Conservation (phyloP, 2,329 filamentous ascomycete genomes). For the Pseudocercospora eumusae region DNA sequence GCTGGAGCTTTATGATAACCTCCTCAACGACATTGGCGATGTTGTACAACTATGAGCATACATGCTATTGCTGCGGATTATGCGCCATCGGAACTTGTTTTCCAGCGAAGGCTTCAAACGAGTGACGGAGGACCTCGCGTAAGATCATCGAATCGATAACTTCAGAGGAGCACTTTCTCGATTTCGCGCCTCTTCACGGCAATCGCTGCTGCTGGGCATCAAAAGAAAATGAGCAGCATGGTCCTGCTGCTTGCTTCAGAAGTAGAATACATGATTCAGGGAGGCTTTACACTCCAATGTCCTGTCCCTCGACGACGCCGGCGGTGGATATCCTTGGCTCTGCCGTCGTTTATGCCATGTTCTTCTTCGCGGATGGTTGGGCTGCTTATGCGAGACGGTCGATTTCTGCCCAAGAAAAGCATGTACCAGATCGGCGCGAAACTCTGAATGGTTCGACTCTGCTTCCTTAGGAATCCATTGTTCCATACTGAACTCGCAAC, state of each 20-base stretch:
- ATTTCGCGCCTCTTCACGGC: no score
- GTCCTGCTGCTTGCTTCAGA: not conserved
- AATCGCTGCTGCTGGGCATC: not conserved
- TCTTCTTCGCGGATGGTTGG: constrained; percentile 22
- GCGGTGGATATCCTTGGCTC: constrained; percentile 22
- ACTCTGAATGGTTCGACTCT: constrained; percentile 25
- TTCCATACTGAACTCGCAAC: constrained; percentile 24
- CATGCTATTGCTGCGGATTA: not conserved
- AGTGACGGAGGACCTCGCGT: not conserved
- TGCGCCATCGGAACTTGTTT: not conserved
- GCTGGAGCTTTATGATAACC: not conserved
- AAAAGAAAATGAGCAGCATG: not conserved
- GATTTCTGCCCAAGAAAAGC: constrained; percentile 21
- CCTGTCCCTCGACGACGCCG: constrained; percentile 11
- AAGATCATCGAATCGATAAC: no score
- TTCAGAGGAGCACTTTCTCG: no score
- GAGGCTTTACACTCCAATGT: not conserved
- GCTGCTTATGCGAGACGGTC: constrained; percentile 23
- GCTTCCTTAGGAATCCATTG: constrained; percentile 31
- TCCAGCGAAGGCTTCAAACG: not conserved
- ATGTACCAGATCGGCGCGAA: constrained; percentile 26
- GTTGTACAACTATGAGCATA: not conserved
- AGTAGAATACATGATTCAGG: not conserved
- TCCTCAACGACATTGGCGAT: not conserved
- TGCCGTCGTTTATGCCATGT: constrained; percentile 26